Evolutionary conservation across 768 basidiomycete genomes (phyloP).

Genomic region (Hydnum rufescens): DNA sequence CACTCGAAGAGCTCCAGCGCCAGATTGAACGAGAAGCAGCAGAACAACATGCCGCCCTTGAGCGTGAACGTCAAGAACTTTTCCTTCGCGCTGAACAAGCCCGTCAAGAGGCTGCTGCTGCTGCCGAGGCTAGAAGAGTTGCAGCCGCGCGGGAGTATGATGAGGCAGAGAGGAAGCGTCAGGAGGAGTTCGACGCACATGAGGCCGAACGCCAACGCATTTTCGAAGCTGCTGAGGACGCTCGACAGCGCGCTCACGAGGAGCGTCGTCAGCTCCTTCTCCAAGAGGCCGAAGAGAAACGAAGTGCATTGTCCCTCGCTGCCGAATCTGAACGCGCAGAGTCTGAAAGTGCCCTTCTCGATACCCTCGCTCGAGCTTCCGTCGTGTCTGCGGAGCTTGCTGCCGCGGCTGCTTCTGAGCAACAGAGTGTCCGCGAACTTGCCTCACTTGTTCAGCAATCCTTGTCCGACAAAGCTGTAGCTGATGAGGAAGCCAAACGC

Average conservation of each 20-base stretch:
- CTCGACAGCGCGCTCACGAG: conserved; percentile 9
- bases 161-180: conserved; percentile 33
- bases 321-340: conserved; percentile 4
- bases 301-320: conserved; percentile 2
- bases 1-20: not conserved
- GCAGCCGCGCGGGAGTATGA: conserved; percentile 12
- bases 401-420: not conserved
- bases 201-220: conserved; percentile 22
- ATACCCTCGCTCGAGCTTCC: not conserved
- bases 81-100: not conserved
- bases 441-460: not conserved
- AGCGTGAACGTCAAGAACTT: not conserved
- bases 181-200: conserved; percentile 26
- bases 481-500: conserved; percentile 8
- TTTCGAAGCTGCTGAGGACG: conserved; percentile 11
- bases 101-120: not conserved
- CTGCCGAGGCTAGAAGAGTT: not conserved
- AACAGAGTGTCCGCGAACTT: not conserved
- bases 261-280: conserved; percentile 6
- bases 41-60: not conserved
- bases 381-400: conserved; percentile 6
- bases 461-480: not conserved
- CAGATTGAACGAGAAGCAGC: not conserved
- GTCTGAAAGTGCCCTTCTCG: conserved; percentile 3
- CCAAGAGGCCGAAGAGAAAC: conserved; percentile 4